Base-by-base conservation (phyloP, 805 yeast species). In the Monosporozyma unispora region DNA sequence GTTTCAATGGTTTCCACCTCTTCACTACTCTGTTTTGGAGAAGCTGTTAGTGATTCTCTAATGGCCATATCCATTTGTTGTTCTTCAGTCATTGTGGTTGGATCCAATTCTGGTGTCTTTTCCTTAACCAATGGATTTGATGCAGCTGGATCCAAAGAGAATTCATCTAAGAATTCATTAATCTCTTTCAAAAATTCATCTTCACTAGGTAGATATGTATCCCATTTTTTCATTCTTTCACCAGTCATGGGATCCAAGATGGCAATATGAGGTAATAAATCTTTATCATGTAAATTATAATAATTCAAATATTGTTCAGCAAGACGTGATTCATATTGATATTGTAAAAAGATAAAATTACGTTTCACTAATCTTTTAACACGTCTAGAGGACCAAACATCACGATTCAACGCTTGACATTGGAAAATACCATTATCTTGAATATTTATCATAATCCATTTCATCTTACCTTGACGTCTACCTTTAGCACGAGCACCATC, bases 181-280 rank as follows among this genome's bases (percentile, higher is more conserved):
- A 87, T 79, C 46, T 86, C 87, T 38, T 76, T 74, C 8, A 82
- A 64, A 80, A 90, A 90, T 18, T 67, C 71, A 3, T 75, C 73
- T 0, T 76, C 71, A 18, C 70, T 69, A 0, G 95, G 95, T 1
- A 80, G 82, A 28, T 67, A 68, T 0, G 77, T 78, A n/a, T 73
- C 70, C 96, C 97, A 93, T 48, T 73, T 74, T 56, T 77, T 76
- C 49, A 88, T 77, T 52, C 95, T 75, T 67, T 93, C 99, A 21
- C 98, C 98, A 0, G 99, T 93, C 63, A 90, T 80, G 2, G 99
- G 97, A 61, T 93, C 99, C 46, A 93, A 64, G 38, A 93, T 86
- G 1, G 96, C 86, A 40, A 93, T 81, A 63, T 93, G 97, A 1
- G 99, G 99, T 62, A 70, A 84, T 21, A 58, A 59, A 33, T 63